These are phyloP conservation scores for Casuarina equisetifolia DNA, from an alignment of 306 rosid genomes.

Conservation along the genomic window DNA sequence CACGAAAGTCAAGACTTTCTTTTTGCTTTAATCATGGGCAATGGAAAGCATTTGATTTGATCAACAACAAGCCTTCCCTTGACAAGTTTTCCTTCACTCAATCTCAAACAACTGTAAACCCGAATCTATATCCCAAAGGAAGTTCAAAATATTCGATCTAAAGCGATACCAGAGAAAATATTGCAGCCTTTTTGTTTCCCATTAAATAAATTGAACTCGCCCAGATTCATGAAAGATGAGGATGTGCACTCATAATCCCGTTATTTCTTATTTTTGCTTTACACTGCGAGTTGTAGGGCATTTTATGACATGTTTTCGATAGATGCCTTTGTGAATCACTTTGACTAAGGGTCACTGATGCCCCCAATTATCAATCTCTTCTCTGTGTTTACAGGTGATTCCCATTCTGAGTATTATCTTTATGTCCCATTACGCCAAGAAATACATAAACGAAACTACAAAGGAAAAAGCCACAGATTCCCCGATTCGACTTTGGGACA, in stretches of 20 bases:
- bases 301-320: slow-evolving; percentile 17
- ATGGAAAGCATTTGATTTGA: slow-evolving; percentile 4
- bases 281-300: slow-evolving; percentile 38
- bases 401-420: slow-evolving; percentile 33
- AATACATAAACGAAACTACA: slow-evolving; percentile 30
- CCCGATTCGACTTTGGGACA: slow-evolving; percentile 36
- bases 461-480: slow-evolving; percentile 39
- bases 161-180: slow-evolving; percentile 20
- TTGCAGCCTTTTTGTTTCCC: neutral
- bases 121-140: neutral
- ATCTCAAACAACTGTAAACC: neutral
- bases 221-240: slow-evolving; percentile 27
- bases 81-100: neutral
- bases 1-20: slow-evolving; percentile 47
- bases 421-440: slow-evolving; percentile 34
- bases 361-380: slow-evolving; percentile 37
- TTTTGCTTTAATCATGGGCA: slow-evolving; percentile 16
- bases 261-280: slow-evolving; percentile 2
- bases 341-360: slow-evolving; percentile 46
- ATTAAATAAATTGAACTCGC: slow-evolving; percentile 11
- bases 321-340: slow-evolving; percentile 35
- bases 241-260: slow-evolving; percentile 2
- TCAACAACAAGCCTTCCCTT: neutral
- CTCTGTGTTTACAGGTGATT: slow-evolving; percentile 42
- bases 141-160: slow-evolving; percentile 21